Conservation (phyloP, 208 protist species). For the Acanthamoeba lenticulata region DNA sequence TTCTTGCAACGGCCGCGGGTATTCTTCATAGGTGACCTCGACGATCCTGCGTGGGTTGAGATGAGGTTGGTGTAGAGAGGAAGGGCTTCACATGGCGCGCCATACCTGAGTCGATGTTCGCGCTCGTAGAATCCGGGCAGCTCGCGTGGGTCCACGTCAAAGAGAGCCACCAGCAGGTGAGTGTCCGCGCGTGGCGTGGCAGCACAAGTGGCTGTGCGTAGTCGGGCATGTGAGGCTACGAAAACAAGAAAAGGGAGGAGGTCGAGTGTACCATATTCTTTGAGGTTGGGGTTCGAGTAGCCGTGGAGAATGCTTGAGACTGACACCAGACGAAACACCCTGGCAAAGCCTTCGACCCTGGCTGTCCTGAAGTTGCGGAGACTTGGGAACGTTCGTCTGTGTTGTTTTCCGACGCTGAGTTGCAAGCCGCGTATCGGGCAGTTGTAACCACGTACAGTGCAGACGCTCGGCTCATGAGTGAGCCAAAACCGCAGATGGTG, state of each 20-base stretch:
- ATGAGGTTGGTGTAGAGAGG: neutral
- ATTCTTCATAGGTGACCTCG: neutral
- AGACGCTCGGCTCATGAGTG: neutral
- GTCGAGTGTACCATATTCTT: slow-evolving; percentile 3
- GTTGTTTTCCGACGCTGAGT: no score
- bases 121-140: neutral
- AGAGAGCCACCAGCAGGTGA: neutral
- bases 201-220: neutral
- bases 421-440: neutral
- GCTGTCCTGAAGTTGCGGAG: neutral
- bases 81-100: neutral
- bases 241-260: neutral
- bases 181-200: neutral
- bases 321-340: slow-evolving; percentile 10
- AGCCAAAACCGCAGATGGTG: slow-evolving; percentile 3
- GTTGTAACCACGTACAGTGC: no score
- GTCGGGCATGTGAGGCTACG: no score
- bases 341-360: neutral
- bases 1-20: neutral
- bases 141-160: neutral
- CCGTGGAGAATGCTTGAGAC: slow-evolving; percentile 5
- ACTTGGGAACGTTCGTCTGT: neutral
- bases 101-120: neutral
- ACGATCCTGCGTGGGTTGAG: neutral
- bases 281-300: neutral